Evolutionary conservation across 768 basidiomycete species (phyloP), one percentile per base, ranked within the genome.

Genomic region (Leucocoprinus leucothites): DNA sequence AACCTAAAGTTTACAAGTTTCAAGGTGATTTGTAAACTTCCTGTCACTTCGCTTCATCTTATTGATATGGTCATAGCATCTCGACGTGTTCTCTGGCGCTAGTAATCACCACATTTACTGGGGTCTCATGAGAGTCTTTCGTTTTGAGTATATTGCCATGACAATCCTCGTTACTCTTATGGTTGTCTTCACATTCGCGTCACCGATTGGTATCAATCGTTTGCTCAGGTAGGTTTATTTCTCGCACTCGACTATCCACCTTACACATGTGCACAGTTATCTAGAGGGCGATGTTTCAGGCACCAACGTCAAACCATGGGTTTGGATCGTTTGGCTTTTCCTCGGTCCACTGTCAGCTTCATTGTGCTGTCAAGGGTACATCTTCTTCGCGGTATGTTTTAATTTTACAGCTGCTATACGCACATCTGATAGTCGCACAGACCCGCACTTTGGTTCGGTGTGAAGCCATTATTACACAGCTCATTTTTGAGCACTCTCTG

Each of bases 281-380:
- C 66, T 89, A 16, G 85, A 87, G 66, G 74, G 63, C 2, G 68
- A 71, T 16, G 82, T 81, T 3, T 61, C 74, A 53, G 73, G 68
- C 25, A 75, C 82, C 0, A 61, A 68, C 8, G 67, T 84, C 21
- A 76, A 77, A 40, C 87, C 87, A 1, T 87, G 86, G 80, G 78
- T 88, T 9, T 89, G 87, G 86, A 77, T 88, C 19, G 24, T 68
- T 0, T 69, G 69, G 61, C 69, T 84, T 9, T 77, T 82, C 60
- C 42, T 78, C 2, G 82, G 80, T 19, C 79, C 82, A 8, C 63
- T 72, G 14, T 0, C 75, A 14, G 67, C 65, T 18, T 71, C 77
- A 3, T n/a, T 84, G 8, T 63, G 69, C 26, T 74, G 80, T 57
- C 83, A 88, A 58, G 75, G 74, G 67, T 87, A 86, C 59, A 71